These are phyloP conservation scores for Neurospora sp. DNA, from an alignment of 495 filamentous ascomycete species.

Conservation along the genomic window DNA sequence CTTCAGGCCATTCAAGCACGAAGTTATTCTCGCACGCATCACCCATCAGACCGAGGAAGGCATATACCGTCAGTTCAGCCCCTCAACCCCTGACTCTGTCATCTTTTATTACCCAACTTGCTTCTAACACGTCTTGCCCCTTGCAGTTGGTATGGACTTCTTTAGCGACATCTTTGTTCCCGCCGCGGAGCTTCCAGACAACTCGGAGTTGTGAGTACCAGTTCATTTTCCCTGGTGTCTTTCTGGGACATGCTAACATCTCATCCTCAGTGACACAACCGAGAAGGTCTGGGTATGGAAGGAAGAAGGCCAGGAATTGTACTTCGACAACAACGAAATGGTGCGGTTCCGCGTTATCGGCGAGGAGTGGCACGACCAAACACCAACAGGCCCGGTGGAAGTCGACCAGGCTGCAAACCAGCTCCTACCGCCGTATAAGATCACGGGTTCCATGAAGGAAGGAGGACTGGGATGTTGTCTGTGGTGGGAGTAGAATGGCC, in stretches of 20 bases:
- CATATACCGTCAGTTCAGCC: constrained; percentile 52
- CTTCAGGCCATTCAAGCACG: constrained; percentile 88
- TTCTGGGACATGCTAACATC: background rate
- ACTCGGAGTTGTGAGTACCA: constrained; percentile 58
- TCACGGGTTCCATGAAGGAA: constrained; percentile 51
- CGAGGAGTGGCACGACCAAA: constrained; percentile 84
- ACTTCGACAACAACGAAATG: constrained; percentile 79
- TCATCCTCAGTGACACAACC: constrained; percentile 44
- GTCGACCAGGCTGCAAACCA: constrained; percentile 24
- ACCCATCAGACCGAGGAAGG: constrained; percentile 57
- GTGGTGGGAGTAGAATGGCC: constrained; percentile 39
- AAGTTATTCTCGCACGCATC: constrained; percentile 77
- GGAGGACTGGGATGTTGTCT: constrained; percentile 41
- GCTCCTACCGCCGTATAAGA: constrained; percentile 50
- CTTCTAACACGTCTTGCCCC: background rate
- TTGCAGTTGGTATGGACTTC: constrained; percentile 69
- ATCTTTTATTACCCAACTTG: background rate
- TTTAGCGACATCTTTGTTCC: constrained; percentile 86
- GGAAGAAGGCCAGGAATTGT: constrained; percentile 58
- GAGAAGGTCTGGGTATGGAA: constrained; percentile 79
- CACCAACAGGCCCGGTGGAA: constrained; percentile 55
- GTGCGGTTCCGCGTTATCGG: constrained; percentile 74
- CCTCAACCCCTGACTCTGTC: background rate
- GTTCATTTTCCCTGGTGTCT: background rate
- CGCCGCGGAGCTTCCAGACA: constrained; percentile 55